Percentiles rank a stretch among this genome's conserved stretches.
phyloP scores from a whole-genome alignment of 2,329 filamentous ascomycete genomes.

The Calonectria ilicicola region DNA sequence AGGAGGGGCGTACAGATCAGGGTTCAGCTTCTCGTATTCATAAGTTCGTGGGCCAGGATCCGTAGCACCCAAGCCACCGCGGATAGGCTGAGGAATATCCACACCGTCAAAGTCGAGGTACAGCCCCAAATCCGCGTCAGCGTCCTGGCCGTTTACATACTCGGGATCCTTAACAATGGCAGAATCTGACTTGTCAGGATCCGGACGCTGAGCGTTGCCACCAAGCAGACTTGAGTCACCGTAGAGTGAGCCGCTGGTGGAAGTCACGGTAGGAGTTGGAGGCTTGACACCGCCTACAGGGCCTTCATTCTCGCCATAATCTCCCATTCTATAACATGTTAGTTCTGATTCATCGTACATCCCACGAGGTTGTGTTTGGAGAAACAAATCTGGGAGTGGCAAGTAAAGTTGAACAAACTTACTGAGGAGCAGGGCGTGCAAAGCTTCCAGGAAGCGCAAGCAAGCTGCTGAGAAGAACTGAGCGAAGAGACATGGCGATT shows the following conservation, averaged over 20 bases:
- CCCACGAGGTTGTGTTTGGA: background rate
- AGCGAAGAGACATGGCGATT: background rate
- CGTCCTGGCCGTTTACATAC: constrained; percentile 63
- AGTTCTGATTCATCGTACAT: background rate
- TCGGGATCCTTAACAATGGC: constrained; percentile 53
- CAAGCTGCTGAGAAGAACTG: constrained; percentile 3
- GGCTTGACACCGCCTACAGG: constrained; percentile 55
- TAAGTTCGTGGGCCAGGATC: constrained; percentile 17
- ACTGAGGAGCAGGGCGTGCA: constrained; percentile 11
- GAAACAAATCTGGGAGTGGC: too few species aligned
- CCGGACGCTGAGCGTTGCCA: constrained; percentile 51
- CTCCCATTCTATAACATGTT: background rate
- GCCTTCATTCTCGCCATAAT: constrained; percentile 54
- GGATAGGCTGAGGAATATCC: constrained; percentile 4
- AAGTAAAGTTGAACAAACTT: background rate
- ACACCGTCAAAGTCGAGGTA: constrained; percentile 6
- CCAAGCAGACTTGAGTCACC: constrained; percentile 54
- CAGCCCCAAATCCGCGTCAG: constrained; percentile 59
- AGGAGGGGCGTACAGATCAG: constrained; percentile 7
- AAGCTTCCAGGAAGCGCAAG: background rate
- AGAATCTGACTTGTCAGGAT: constrained; percentile 49
- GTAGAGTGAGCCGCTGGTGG: constrained; percentile 53
- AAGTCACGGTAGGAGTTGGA: constrained; percentile 52
- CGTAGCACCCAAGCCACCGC: constrained; percentile 5
- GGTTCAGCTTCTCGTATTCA: constrained; percentile 16